Evolutionary conservation across 257 asterid genomes (phyloP), one percentile per base, ranked within the genome.

Genomic region (Craterostigma plantagineum): DNA sequence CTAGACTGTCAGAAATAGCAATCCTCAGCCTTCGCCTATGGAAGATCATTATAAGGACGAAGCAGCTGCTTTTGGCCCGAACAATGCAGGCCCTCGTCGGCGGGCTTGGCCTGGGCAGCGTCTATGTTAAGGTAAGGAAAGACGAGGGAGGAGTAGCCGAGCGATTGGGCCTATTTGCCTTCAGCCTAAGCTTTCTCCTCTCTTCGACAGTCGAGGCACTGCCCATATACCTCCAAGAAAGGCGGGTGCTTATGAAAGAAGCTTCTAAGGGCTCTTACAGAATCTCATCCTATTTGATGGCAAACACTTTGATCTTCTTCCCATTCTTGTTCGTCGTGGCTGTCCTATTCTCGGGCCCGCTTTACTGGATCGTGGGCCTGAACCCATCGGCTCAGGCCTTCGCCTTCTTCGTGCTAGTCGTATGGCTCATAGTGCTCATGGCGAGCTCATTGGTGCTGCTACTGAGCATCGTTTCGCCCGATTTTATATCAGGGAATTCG

Each of bases 121-220:
- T 83, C 3, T 90, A 90, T 65, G 71, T 77, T 9, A 70, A 79
- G 41, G 53, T 79, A 14, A 92, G 92, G 16, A 45, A 52, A 33
- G 93, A 63, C 0, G 75, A 68, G 42, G 35, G 90, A 0, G 98
- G 98, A 5, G 73, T 79, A 5, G 91, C 72, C 60, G 79, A 90
- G 61, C 58, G 98, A 59, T 61, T 79, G 6, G 98, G 98, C 1
- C 55, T 90, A 4, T 82, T 90, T 38, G 98, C 98, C 0, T 90
- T 90, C 65, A 83, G 95, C 0, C 83, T 90, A 4, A 83, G 95
- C 0, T 90, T 90, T 45, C 95, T 83, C 47, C 93, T 90, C 48
- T 79, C 98, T 15, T 79, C 92, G 57, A 83, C 98, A 0, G 79
- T 95, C 0, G 94, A 90, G 48, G 79, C 94, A 0, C 86, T 90